phyloP scores from a whole-genome alignment of 352 stramenopile genomes.

The Pythium dissimile region DNA sequence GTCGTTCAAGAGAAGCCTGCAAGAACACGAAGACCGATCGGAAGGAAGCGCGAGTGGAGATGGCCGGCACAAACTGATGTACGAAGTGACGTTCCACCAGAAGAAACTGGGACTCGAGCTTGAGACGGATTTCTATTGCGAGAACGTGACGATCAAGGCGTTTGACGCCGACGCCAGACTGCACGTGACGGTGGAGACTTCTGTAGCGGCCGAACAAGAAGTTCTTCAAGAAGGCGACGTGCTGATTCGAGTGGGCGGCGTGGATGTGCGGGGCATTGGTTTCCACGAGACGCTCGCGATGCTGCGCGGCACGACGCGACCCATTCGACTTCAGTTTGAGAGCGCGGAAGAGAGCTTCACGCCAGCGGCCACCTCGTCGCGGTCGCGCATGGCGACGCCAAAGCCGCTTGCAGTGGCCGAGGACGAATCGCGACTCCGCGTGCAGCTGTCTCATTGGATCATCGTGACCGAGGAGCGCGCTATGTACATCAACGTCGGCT shows the following conservation, averaged over 20 bases:
- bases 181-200: constrained; percentile 60
- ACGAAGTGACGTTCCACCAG: constrained; percentile 79
- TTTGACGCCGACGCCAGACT: constrained; percentile 49
- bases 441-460: constrained; percentile 80
- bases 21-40: constrained; percentile 56
- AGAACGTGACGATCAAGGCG: constrained; percentile 83
- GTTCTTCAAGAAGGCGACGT: constrained; percentile 80
- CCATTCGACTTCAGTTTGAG: constrained; percentile 78
- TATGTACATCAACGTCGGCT: constrained; percentile 84
- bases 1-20: constrained; percentile 59
- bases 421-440: constrained; percentile 47
- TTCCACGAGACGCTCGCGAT: constrained; percentile 84
- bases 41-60: constrained; percentile 22
- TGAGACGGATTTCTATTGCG: constrained; percentile 88
- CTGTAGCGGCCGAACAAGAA: constrained; percentile 44
- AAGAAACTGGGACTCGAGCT: constrained; percentile 83
- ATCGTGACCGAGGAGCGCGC: constrained; percentile 86
- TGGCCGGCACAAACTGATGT: constrained; percentile 55
- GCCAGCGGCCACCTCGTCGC: constrained; percentile 17
- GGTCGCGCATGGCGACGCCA: constrained; percentile 17
- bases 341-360: constrained; percentile 66
- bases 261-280: constrained; percentile 80
- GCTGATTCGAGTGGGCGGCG: constrained; percentile 65
- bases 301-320: constrained; percentile 65
- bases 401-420: constrained; percentile 13